Percentiles rank a stretch among this genome's conserved stretches.
Conservation (phyloP, 169 alveolate genomes). For the Plasmodium billcollinsi region DNA sequence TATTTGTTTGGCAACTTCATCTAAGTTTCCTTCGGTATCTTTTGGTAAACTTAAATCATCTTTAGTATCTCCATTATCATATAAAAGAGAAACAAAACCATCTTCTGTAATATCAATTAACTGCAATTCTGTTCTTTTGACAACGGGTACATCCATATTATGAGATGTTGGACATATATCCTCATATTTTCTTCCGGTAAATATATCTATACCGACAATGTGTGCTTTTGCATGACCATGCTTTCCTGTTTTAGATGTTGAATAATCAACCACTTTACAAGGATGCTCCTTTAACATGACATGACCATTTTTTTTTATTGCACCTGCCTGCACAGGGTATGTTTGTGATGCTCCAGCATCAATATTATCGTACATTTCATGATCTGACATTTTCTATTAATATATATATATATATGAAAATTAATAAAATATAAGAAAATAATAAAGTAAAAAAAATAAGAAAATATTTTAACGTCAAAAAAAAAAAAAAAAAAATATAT, state of each 20-base stretch:
- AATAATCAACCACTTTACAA: slow-evolving; percentile 96
- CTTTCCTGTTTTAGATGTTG: slow-evolving; percentile 98
- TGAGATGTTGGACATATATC: slow-evolving; percentile 98
- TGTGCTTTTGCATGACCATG: slow-evolving; percentile 99
- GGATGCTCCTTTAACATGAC: slow-evolving; percentile 98
- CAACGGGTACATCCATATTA: slow-evolving; percentile 97
- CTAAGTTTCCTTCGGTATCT: slow-evolving; percentile 93
- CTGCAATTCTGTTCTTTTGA: slow-evolving; percentile 93
- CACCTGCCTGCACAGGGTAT: slow-evolving; percentile 97
- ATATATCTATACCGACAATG: slow-evolving; percentile 98
- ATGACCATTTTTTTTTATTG: slow-evolving; percentile 96
- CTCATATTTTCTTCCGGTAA: slow-evolving; percentile 97
- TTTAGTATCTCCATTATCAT: slow-evolving; percentile 95
- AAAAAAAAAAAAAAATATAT: slow-evolving; percentile 1
- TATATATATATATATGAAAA: background rate
- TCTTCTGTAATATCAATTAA: slow-evolving; percentile 94
- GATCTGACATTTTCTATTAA: slow-evolving; percentile 77
- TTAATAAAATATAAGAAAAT: too few relatives aligned
- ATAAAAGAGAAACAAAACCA: slow-evolving; percentile 94
- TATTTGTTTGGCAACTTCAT: slow-evolving; percentile 93
- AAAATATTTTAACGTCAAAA: too few relatives aligned
- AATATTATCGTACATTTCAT: slow-evolving; percentile 85
- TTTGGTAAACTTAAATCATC: slow-evolving; percentile 96
- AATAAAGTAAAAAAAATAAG: too few relatives aligned
- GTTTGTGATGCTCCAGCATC: slow-evolving; percentile 98